Conservation (phyloP, 805 yeast genomes). For the Phaffomyces opuntiae region DNA sequence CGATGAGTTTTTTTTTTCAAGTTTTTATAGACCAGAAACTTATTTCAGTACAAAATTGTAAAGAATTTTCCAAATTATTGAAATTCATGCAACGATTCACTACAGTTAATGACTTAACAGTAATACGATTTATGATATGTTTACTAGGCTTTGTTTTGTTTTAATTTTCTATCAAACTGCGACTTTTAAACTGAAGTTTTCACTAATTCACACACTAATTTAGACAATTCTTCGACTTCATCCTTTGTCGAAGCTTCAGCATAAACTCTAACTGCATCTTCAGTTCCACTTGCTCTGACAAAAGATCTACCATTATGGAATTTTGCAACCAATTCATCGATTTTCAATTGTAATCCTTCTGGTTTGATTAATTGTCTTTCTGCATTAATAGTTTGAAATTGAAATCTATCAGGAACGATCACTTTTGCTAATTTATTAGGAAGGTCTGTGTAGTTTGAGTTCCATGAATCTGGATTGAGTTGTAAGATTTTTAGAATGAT, state of each 20-base stretch:
- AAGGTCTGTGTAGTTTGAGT: slow-evolving; percentile 66
- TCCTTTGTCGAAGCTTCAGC: slow-evolving; percentile 68
- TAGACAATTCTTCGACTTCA: slow-evolving; percentile 41
- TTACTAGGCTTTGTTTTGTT: too few relatives aligned
- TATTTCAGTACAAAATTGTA: too few relatives aligned
- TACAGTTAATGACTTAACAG: too few relatives aligned
- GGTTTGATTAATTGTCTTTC: slow-evolving; percentile 80
- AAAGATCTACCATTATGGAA: slow-evolving; percentile 70
- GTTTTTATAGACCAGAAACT: neutral
- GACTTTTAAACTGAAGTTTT: slow-evolving; percentile 9
- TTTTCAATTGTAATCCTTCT: slow-evolving; percentile 62
- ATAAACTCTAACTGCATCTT: slow-evolving; percentile 92
- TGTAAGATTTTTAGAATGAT: slow-evolving; percentile 50
- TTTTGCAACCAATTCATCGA: slow-evolving; percentile 56
- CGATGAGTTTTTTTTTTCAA: neutral
- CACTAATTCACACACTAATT: slow-evolving; percentile 33
- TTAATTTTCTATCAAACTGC: too few relatives aligned
- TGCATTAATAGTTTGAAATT: slow-evolving; percentile 82
- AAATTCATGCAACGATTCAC: too few relatives aligned
- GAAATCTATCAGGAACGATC: slow-evolving; percentile 71
- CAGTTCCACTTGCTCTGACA: slow-evolving; percentile 97
- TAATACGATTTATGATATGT: too few relatives aligned
- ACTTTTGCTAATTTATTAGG: slow-evolving; percentile 84
- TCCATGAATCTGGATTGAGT: slow-evolving; percentile 67
- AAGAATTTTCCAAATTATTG: too few relatives aligned